phyloP scores from a whole-genome alignment of 352 stramenopile species.

The Globisporangium paroecandrum region DNA sequence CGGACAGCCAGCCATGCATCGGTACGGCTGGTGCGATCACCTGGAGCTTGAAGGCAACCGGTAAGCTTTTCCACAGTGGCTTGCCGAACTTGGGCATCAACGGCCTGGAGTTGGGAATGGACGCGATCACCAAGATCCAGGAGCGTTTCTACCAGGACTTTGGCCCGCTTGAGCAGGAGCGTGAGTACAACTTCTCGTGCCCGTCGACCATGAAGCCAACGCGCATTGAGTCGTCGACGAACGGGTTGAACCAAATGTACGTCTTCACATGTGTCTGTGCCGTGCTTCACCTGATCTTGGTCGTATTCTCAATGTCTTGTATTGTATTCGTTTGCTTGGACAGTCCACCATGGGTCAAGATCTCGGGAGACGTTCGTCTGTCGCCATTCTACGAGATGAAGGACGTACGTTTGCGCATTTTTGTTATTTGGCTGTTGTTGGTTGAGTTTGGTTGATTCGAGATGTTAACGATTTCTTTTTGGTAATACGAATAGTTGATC shows the following conservation, averaged over 20 bases:
- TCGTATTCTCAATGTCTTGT: background rate
- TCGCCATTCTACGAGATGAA: constrained; percentile 92
- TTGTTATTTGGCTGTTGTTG: background rate
- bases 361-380: constrained; percentile 88
- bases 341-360: constrained; percentile 86
- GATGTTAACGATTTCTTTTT: constrained; percentile 3
- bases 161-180: constrained; percentile 73
- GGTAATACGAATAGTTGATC: constrained; percentile 43
- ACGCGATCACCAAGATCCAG: constrained; percentile 83
- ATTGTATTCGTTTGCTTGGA: background rate
- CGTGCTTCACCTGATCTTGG: background rate
- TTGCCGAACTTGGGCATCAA: constrained; percentile 90
- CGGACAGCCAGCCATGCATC: constrained; percentile 91
- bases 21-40: constrained; percentile 85
- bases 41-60: constrained; percentile 88
- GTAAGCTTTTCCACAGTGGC: constrained; percentile 91
- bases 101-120: constrained; percentile 84
- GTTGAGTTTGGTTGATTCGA: constrained; percentile 4
- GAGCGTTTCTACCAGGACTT: constrained; percentile 90
- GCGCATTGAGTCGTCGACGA: constrained; percentile 74
- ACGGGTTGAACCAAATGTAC: constrained; percentile 84
- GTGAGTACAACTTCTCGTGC: constrained; percentile 90
- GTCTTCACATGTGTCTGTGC: background rate
- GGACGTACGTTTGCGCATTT: constrained; percentile 45
- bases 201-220: constrained; percentile 87